Evolutionary conservation across 1,284 basidiomycete genomes (phyloP).

Genomic region (Inonotus hispidus): DNA sequence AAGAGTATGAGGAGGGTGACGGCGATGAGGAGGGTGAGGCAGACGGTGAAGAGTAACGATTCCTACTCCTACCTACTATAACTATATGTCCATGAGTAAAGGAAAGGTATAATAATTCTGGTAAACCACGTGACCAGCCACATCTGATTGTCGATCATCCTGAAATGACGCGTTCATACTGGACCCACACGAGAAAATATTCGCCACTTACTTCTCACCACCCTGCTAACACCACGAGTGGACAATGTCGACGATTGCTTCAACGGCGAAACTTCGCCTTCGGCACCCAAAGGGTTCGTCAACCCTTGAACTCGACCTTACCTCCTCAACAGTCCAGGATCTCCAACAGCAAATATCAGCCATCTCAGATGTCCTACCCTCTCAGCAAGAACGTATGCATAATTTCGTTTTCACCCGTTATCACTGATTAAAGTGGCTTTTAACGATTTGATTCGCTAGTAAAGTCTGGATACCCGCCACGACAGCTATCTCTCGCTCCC

Average conservation of each 20-base stretch:
- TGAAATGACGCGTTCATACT: background rate
- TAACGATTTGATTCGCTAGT: conserved; percentile 50
- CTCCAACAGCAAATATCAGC: conserved; percentile 67
- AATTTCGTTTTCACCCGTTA: background rate
- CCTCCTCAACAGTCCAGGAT: conserved; percentile 60
- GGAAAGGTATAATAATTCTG: background rate
- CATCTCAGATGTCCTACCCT: conserved; percentile 65
- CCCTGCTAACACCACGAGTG: background rate
- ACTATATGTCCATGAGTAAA: no score
- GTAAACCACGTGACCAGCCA: background rate
- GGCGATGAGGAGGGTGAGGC: no score
- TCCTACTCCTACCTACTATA: no score
- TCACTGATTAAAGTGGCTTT: no score
- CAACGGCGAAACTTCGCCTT: conserved; percentile 29
- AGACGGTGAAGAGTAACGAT: no score
- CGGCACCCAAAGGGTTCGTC: conserved; percentile 55
- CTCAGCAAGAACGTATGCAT: conserved; percentile 69
- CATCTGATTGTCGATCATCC: background rate
- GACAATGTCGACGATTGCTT: background rate
- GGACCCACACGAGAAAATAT: background rate
- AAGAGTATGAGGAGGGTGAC: conserved; percentile 19
- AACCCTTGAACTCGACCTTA: conserved; percentile 67
- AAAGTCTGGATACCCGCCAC: conserved; percentile 82
- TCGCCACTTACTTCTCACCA: background rate
- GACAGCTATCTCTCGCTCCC: conserved; percentile 61